Conservation (phyloP, 1,284 basidiomycete species). For the Anthracocystis panici-leucophaei region DNA sequence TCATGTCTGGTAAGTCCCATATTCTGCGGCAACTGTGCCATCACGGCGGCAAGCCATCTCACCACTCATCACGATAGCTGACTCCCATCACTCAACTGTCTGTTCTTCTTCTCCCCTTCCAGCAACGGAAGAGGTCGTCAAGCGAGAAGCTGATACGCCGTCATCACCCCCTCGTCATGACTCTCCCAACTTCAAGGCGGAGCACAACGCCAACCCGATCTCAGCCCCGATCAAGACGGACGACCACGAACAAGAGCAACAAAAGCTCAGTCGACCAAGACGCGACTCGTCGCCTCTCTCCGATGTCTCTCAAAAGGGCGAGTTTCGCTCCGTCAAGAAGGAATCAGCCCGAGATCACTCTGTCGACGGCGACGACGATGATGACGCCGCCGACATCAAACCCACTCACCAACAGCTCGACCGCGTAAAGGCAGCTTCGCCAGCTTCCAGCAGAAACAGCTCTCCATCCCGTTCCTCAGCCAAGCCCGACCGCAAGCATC, state of each 20-base stretch:
- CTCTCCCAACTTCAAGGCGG: constrained; percentile 11
- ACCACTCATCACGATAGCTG: constrained; percentile 2
- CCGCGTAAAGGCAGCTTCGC: constrained; percentile 28
- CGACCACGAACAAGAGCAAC: constrained; percentile 18
- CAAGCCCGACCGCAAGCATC: constrained; percentile 49
- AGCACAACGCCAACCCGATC: constrained; percentile 4
- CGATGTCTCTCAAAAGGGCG: constrained; percentile 32
- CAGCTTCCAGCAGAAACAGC: constrained; percentile 41
- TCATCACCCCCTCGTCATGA: constrained; percentile 16
- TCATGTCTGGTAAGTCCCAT: constrained; percentile 39
- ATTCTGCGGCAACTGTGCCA: background rate
- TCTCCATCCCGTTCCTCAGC: constrained; percentile 39
- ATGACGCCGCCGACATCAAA: constrained; percentile 22
- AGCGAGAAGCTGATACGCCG: constrained; percentile 16
- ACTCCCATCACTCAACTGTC: background rate
- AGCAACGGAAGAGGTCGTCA: constrained; percentile 23
- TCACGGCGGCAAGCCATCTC: background rate
- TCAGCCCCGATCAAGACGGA: constrained; percentile 16
- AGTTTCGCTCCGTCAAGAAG: constrained; percentile 7
- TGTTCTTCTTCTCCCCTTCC: background rate
- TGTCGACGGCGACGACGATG: constrained; percentile 6
- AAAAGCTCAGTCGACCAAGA: constrained; percentile 24
- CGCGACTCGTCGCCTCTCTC: constrained; percentile 48
- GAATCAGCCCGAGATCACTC: background rate
- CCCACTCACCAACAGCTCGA: constrained; percentile 43